Evolutionary conservation across 1,284 basidiomycete genomes (phyloP).

Genomic region (Phylloporus sp.): DNA sequence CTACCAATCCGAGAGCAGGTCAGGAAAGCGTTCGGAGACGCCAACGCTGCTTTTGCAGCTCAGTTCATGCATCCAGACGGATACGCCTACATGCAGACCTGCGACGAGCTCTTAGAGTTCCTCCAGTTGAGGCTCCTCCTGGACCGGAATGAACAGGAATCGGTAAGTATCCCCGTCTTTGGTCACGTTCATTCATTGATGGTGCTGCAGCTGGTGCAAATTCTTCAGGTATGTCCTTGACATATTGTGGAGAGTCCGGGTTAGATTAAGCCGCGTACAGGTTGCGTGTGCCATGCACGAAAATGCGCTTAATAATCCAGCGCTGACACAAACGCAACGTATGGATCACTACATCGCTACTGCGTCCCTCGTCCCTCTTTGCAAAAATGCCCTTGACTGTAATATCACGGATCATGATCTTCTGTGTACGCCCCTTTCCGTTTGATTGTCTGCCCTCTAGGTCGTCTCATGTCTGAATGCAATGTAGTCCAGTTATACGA

Average conservation of each 20-base stretch:
- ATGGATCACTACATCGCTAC: constrained; percentile 15
- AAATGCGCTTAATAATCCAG: constrained; percentile 22
- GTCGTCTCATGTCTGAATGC: constrained; percentile 6
- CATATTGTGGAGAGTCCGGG: neutral
- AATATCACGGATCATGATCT: neutral
- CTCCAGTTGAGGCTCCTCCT: constrained; percentile 10
- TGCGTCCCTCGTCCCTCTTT: constrained; percentile 16
- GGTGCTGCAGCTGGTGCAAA: constrained; percentile 19
- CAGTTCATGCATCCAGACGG: constrained; percentile 21
- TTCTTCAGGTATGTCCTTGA: constrained; percentile 22
- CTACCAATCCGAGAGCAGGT: constrained; percentile 2
- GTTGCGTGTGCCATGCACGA: constrained; percentile 31
- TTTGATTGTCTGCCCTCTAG: neutral
- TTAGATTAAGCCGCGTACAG: constrained; percentile 15
- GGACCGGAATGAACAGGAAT: constrained; percentile 15
- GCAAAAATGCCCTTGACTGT: constrained; percentile 1
- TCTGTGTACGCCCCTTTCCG: constrained; percentile 20
- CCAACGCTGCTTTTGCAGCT: constrained; percentile 19
- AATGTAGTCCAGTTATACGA: constrained; percentile 17
- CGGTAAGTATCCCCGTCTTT: constrained; percentile 5
- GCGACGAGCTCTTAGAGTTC: constrained; percentile 18
- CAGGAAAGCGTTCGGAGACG: constrained; percentile 6
- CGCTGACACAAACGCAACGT: constrained; percentile 14
- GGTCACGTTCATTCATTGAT: constrained; percentile 7
- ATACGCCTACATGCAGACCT: constrained; percentile 11